A percentile compares a stretch with the other conserved stretches of the same genome.
These are phyloP conservation scores for Neurospora crassa DNA, from an alignment of 2,329 filamentous ascomycete genomes.

Conservation along the genomic window DNA sequence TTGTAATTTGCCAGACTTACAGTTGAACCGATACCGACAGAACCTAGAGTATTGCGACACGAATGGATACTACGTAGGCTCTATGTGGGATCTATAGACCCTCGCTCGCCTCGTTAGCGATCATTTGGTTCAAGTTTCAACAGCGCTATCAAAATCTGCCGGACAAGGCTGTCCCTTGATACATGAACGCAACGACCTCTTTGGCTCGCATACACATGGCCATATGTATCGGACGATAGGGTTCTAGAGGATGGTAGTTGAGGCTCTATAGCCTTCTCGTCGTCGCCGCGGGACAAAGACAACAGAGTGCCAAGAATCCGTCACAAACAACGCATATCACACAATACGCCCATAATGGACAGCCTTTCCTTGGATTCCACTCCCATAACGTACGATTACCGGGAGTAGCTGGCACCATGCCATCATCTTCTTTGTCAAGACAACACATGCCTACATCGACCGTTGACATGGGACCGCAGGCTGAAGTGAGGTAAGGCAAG, in stretches of 20 bases:
- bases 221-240: not conserved
- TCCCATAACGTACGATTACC: not conserved
- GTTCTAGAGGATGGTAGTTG: not conserved
- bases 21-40: not conserved
- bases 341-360: not conserved
- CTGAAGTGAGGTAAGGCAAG: not conserved
- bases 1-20: not conserved
- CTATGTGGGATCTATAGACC: not conserved
- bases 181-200: not conserved
- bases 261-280: not conserved
- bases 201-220: not conserved
- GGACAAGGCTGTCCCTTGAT: not conserved
- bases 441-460: not conserved
- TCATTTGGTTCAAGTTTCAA: not conserved
- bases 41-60: not conserved
- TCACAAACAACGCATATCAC: not conserved
- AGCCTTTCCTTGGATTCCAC: not conserved
- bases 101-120: not conserved
- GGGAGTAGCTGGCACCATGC: not conserved
- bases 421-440: not conserved
- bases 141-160: not conserved
- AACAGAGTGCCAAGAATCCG: not conserved
- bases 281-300: not conserved
- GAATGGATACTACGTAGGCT: not conserved
- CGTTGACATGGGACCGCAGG: not conserved